phyloP scores from a whole-genome alignment of 202 grass and related monocot genomes.

The Setaria viridis region DNA sequence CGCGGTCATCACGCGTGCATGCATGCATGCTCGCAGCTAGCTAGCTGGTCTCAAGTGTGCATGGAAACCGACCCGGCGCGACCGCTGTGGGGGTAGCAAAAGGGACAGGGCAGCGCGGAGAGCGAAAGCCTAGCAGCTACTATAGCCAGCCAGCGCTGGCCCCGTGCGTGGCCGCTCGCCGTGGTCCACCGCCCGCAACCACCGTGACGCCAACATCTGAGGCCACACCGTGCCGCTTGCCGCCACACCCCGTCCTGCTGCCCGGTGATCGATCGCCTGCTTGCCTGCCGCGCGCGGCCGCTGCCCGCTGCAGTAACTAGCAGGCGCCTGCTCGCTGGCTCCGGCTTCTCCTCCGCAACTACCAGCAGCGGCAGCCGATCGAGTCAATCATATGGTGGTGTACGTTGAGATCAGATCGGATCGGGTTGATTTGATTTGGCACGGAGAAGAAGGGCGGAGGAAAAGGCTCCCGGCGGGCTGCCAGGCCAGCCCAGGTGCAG shows the following conservation, averaged over 20 bases:
- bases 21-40: not conserved
- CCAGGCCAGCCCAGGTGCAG: slow-evolving; percentile 17
- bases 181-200: slow-evolving; percentile 55
- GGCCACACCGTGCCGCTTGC: slow-evolving; percentile 26
- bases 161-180: no score
- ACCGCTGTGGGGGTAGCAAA: not conserved
- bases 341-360: not conserved
- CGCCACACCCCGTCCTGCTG: no score
- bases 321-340: no score
- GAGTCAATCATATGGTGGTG: not conserved
- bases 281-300: not conserved
- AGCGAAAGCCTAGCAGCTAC: slow-evolving; percentile 33
- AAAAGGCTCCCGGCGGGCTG: not conserved
- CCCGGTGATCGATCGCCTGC: no score
- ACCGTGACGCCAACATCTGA: slow-evolving; percentile 63
- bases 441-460: not conserved
- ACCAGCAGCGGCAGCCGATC: not conserved
- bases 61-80: slow-evolving; percentile 19
- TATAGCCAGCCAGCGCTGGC: not conserved
- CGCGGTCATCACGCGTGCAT: not conserved
- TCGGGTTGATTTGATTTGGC: slow-evolving; percentile 9
- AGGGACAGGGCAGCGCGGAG: not conserved
- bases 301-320: slow-evolving; percentile 2
- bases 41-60: slow-evolving; percentile 26
- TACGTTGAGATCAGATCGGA: slow-evolving; percentile 13